Percentiles rank a stretch among this genome's conserved stretches.
Conservation (phyloP, 345 rosid species). For the Pugionium cornutum region DNA sequence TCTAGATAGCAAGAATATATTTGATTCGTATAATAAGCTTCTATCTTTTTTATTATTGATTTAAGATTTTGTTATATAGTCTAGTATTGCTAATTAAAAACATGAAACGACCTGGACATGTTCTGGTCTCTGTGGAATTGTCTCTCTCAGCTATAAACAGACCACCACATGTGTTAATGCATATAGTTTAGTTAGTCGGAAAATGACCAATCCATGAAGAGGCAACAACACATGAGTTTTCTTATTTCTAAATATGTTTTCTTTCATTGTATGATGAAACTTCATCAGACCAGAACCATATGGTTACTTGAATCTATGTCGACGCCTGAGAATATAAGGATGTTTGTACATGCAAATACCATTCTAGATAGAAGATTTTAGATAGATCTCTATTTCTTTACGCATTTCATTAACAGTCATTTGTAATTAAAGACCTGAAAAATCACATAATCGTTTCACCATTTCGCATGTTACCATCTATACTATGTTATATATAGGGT, state of each 20-base stretch:
- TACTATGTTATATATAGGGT: too few relatives aligned
- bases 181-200: conserved; percentile 2
- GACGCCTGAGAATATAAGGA: conserved; percentile 4
- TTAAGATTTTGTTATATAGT: too few relatives aligned
- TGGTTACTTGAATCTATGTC: not conserved
- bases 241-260: not conserved
- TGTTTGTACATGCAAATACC: not conserved
- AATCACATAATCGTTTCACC: not conserved
- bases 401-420: not conserved
- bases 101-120: too few relatives aligned
- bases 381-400: not conserved
- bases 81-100: too few relatives aligned
- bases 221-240: conserved; percentile 7
- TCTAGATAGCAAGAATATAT: too few relatives aligned
- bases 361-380: not conserved
- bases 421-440: too few relatives aligned
- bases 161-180: too few relatives aligned
- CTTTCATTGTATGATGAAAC: not conserved
- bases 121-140: too few relatives aligned
- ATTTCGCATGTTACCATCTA: too few relatives aligned
- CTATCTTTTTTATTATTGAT: too few relatives aligned
- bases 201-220: conserved; percentile 26
- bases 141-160: too few relatives aligned
- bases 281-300: conserved; percentile 16
- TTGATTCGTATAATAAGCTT: too few relatives aligned